These are phyloP conservation scores for Brassica balearica DNA, from an alignment of 441 rosid species.

Conservation along the genomic window DNA sequence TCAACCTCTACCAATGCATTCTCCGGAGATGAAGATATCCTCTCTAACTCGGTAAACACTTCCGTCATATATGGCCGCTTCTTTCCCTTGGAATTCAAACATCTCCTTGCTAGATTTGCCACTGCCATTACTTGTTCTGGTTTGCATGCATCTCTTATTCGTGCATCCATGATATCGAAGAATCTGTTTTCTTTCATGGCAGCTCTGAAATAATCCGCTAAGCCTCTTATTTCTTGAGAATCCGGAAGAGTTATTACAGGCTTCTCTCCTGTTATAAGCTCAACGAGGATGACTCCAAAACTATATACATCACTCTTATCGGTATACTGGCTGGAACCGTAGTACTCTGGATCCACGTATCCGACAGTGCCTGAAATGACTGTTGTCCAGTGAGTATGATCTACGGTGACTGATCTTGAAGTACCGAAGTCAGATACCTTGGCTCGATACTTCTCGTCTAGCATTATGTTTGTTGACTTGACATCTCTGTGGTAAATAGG, in stretches of 20 bases:
- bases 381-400: slow-evolving; percentile 14
- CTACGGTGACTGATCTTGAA: background rate
- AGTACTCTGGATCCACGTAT: slow-evolving; percentile 12
- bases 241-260: background rate
- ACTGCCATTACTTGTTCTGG: slow-evolving; percentile 41
- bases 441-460: background rate
- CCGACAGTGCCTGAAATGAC: background rate
- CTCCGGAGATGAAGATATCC: slow-evolving; percentile 16
- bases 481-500: background rate
- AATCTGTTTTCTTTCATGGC: slow-evolving; percentile 27
- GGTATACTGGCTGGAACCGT: slow-evolving; percentile 1
- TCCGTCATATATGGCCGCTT: slow-evolving; percentile 45
- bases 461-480: background rate
- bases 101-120: slow-evolving; percentile 42
- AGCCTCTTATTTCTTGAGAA: slow-evolving; percentile 22
- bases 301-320: slow-evolving; percentile 1
- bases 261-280: background rate
- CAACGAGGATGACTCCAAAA: background rate
- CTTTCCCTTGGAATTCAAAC: slow-evolving; percentile 44
- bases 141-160: slow-evolving; percentile 27
- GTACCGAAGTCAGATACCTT: background rate
- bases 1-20: background rate
- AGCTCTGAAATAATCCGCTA: slow-evolving; percentile 17
- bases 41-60: slow-evolving; percentile 39
- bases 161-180: slow-evolving; percentile 35